These are phyloP conservation scores for Phytophthora cactorum DNA, from an alignment of 352 stramenopile genomes.

Conservation along the genomic window DNA sequence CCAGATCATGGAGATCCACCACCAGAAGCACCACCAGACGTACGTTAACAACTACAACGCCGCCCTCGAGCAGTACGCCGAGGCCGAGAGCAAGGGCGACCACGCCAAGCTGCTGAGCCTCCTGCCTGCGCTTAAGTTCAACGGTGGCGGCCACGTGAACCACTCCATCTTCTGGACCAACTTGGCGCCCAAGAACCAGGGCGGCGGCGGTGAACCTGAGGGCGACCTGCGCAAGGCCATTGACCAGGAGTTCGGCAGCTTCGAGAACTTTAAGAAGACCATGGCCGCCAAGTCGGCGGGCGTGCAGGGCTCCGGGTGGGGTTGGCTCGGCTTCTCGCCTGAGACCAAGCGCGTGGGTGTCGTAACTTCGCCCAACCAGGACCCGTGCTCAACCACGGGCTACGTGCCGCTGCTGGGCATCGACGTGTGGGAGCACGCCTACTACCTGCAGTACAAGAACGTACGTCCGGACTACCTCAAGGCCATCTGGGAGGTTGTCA, in stretches of 20 bases:
- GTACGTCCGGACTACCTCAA: slow-evolving; percentile 95
- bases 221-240: slow-evolving; percentile 92
- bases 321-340: slow-evolving; percentile 96
- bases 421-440: slow-evolving; percentile 98
- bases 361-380: slow-evolving; percentile 94
- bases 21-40: slow-evolving; percentile 97
- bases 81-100: slow-evolving; percentile 88
- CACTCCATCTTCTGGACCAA: slow-evolving; percentile 99
- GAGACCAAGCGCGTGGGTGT: slow-evolving; percentile 88
- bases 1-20: slow-evolving; percentile 95
- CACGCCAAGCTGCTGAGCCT: slow-evolving; percentile 92
- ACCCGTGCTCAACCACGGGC: slow-evolving; percentile 95
- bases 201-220: slow-evolving; percentile 81
- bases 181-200: slow-evolving; percentile 78
- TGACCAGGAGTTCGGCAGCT: slow-evolving; percentile 91
- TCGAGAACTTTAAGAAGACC: slow-evolving; percentile 93
- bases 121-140: slow-evolving; percentile 96
- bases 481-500: slow-evolving; percentile 98
- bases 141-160: slow-evolving; percentile 98
- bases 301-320: slow-evolving; percentile 98
- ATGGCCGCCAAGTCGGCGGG: slow-evolving; percentile 91
- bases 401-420: slow-evolving; percentile 97
- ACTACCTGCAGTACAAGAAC: slow-evolving; percentile 98
- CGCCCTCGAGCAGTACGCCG: slow-evolving; percentile 93
- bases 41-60: slow-evolving; percentile 98